Conservation (phyloP, 352 stramenopile species). For the Phytophthora sansomeana region DNA sequence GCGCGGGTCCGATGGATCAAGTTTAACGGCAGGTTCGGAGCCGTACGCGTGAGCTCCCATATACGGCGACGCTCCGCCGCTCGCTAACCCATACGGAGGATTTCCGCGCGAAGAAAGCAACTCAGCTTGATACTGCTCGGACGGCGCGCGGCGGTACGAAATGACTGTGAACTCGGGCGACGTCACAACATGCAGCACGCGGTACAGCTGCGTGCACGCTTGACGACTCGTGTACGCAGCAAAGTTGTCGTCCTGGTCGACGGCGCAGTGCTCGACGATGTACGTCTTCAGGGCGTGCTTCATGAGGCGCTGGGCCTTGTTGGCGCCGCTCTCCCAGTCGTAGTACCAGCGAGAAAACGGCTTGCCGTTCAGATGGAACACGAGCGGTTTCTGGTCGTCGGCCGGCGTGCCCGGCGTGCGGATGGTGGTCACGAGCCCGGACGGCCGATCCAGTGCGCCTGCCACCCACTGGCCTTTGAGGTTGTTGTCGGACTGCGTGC, state of each 20-base stretch:
- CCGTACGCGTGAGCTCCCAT: too few species aligned
- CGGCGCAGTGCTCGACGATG: constrained; percentile 43
- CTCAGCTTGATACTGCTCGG: constrained; percentile 4
- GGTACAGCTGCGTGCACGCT: too few species aligned
- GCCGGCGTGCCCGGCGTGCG: constrained; percentile 9
- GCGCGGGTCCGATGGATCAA: too few species aligned
- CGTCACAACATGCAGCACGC: constrained; percentile 45
- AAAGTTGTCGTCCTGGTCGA: constrained; percentile 33
- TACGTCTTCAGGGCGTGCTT: constrained; percentile 65
- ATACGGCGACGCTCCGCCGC: too few species aligned
- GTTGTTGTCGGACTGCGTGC: constrained; percentile 26
- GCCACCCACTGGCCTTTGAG: constrained; percentile 26
- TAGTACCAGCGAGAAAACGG: constrained; percentile 59
- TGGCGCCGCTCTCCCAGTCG: constrained; percentile 67
- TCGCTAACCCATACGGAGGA: too few species aligned
- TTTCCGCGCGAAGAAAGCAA: too few species aligned
- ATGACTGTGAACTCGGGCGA: constrained; percentile 69
- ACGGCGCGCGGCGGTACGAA: constrained; percentile 55
- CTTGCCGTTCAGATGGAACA: constrained; percentile 60
- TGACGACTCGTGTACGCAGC: too few species aligned
- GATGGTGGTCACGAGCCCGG: constrained; percentile 23
- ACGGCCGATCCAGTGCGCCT: constrained; percentile 41
- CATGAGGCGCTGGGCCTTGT: constrained; percentile 61
- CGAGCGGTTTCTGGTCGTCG: constrained; percentile 28
- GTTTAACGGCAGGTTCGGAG: too few species aligned